Conservation (phyloP, 2,329 filamentous ascomycete species). For the Lachnellula hyalina region DNA sequence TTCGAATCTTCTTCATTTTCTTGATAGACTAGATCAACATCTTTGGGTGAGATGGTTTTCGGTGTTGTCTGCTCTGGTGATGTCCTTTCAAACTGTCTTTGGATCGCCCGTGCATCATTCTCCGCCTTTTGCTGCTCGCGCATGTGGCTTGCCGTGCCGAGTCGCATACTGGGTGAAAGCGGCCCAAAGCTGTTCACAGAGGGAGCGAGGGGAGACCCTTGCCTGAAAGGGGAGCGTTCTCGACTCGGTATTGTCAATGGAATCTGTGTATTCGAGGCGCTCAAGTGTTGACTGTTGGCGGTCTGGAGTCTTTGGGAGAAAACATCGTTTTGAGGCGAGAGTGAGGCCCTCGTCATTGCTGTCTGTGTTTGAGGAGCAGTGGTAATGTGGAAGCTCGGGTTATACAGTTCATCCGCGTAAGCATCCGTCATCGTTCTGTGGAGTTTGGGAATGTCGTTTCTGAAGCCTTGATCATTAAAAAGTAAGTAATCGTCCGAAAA, state of each 20-base stretch:
- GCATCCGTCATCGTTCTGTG: conserved; percentile 82
- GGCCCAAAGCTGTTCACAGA: conserved; percentile 33
- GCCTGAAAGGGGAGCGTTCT: conserved; percentile 76
- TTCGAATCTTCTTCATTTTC: conserved; percentile 66
- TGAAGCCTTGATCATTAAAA: conserved; percentile 40
- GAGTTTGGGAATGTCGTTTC: conserved; percentile 65
- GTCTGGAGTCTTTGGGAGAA: conserved; percentile 74
- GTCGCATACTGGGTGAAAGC: conserved; percentile 32
- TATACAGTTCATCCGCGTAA: conserved; percentile 80
- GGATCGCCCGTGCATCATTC: conserved; percentile 46
- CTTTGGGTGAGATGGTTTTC: conserved; percentile 91
- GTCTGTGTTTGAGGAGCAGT: conserved; percentile 44
- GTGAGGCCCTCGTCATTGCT: conserved; percentile 30
- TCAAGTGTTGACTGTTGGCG: conserved; percentile 68
- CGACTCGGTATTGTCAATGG: conserved; percentile 44
- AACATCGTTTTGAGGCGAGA: conserved; percentile 53
- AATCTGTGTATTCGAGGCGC: conserved; percentile 48
- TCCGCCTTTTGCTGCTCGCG: conserved; percentile 57
- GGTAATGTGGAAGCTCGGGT: conserved; percentile 58
- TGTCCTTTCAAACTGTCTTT: conserved; percentile 35
- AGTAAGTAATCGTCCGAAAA: conserved; percentile 67
- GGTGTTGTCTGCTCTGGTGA: conserved; percentile 46
- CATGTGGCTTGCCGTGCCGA: conserved; percentile 53
- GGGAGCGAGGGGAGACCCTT: conserved; percentile 59
- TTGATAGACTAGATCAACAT: conserved; percentile 80